Conservation (phyloP, 441 rosid genomes). For the Gossypium trilobum region DNA sequence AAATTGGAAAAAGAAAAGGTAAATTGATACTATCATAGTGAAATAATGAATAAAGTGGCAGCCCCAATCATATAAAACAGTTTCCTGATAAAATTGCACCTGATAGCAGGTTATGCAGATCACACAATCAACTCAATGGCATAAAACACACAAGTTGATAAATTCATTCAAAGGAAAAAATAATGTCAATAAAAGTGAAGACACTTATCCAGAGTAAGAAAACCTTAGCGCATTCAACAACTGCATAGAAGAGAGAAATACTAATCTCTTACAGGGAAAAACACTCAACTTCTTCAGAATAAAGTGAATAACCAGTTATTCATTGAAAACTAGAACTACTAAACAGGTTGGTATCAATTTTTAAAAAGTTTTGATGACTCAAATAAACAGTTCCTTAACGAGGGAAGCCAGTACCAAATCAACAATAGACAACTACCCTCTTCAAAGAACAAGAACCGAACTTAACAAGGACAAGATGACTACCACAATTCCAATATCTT, state of each 20-base stretch:
- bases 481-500: background rate
- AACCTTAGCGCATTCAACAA: background rate
- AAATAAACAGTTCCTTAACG: background rate
- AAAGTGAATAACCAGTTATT: background rate
- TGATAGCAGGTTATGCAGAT: background rate
- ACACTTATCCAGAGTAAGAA: background rate
- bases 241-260: background rate
- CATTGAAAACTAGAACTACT: background rate
- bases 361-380: background rate
- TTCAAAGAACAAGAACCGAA: slow-evolving; percentile 7
- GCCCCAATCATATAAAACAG: background rate
- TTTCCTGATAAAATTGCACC: background rate
- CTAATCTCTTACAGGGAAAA: background rate
- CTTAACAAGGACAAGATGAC: background rate
- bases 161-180: slow-evolving; percentile 4
- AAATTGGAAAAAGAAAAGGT: background rate
- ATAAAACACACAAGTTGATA: background rate
- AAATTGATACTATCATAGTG: background rate
- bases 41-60: background rate
- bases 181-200: background rate
- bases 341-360: background rate
- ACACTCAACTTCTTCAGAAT: background rate
- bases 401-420: background rate
- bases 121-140: background rate
- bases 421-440: background rate